Percentiles rank a stretch among this genome's conserved stretches.
Conservation (phyloP, 2,329 filamentous ascomycete genomes). For the Alternaria burnsii region DNA sequence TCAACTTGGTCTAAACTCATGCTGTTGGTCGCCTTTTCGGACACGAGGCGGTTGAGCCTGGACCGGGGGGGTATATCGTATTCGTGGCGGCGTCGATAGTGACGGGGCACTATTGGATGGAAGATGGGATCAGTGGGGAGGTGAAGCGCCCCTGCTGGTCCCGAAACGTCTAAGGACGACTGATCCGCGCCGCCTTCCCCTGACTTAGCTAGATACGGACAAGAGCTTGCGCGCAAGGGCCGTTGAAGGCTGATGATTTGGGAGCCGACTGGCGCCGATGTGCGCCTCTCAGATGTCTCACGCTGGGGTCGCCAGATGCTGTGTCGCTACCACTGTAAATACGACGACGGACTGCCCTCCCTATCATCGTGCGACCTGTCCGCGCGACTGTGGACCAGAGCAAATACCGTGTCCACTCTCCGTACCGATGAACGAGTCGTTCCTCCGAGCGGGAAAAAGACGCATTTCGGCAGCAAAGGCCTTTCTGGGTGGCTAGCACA, state of each 20-base stretch:
- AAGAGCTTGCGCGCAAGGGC: conserved; percentile 8
- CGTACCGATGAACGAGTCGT: not conserved
- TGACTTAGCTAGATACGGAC: conserved; percentile 34
- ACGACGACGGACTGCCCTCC: not conserved
- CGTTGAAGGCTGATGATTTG: not conserved
- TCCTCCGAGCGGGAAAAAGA: not conserved
- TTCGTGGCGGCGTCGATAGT: conserved; percentile 16
- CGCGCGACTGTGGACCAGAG: not conserved
- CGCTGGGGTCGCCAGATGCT: conserved; percentile 4
- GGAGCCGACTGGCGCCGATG: conserved; percentile 9
- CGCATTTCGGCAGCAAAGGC: not conserved
- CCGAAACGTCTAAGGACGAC: conserved; percentile 33
- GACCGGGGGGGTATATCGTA: conserved; percentile 26
- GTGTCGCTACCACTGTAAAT: not conserved
- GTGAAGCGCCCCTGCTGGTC: conserved; percentile 23
- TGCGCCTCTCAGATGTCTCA: not conserved
- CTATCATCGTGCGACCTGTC: conserved; percentile 3
- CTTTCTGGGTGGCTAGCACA: conserved; percentile 15
- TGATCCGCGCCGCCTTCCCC: conserved; percentile 35
- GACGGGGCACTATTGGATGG: conserved; percentile 28
- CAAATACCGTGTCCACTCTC: not conserved
- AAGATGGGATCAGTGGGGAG: conserved; percentile 20
- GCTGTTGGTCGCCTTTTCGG: conserved; percentile 26
- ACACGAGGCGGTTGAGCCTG: conserved; percentile 35
- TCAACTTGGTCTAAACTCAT: conserved; percentile 24